Evolutionary conservation across 495 filamentous ascomycete species (phyloP), one percentile per base, ranked within the genome.

Genomic region (Aspergillus leporis): DNA sequence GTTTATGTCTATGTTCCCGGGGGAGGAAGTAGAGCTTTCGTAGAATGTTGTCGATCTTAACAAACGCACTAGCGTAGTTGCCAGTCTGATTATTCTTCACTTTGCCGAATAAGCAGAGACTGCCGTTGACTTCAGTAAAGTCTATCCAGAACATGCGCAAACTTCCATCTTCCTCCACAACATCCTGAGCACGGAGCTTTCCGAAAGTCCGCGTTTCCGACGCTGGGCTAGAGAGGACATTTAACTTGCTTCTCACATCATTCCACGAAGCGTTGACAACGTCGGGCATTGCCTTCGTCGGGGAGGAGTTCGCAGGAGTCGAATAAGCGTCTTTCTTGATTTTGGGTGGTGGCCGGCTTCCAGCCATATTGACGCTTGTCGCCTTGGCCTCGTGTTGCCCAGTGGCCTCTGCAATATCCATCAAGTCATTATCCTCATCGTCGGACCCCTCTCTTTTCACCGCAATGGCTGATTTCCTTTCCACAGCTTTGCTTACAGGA

Each of bases 91-190:
- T 97, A 72, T 97, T 92, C 67, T 89, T 88, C 3, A 97, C 95
- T 68, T 98, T 98, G 52, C 94, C 94, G 74, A 98, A 98, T 36
- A 98, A 81, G 70, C 92, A 97, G 3, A 98, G 78, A 61, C 86
- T 91, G 43, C 93, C 95, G 67, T 93, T 92, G 70, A 97, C 78
- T 69, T 98, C 94, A 0, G 91, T 92, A 64, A 95, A 98, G 68
- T 98, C 94, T 13, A 92, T 85, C 94, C 94, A 98, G 75, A 97
- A 98, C 79, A 98, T 89, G 63, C 87, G 88, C 18, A 98, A 77
- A 64, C 89, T 93, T 22, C 95, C 94, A 68, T 98, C 92, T 61
- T 89, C 85, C 68, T 98, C 94, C 31, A 94, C 81, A 18, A 90
- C 91, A 68, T 94, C 88, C 60, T 88, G 82, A 19, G 90, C 80